A percentile compares a stretch with the other conserved stretches of the same genome.
Conservation (phyloP, 169 alveolate species). For the Perkinsus chesapeaki region DNA sequence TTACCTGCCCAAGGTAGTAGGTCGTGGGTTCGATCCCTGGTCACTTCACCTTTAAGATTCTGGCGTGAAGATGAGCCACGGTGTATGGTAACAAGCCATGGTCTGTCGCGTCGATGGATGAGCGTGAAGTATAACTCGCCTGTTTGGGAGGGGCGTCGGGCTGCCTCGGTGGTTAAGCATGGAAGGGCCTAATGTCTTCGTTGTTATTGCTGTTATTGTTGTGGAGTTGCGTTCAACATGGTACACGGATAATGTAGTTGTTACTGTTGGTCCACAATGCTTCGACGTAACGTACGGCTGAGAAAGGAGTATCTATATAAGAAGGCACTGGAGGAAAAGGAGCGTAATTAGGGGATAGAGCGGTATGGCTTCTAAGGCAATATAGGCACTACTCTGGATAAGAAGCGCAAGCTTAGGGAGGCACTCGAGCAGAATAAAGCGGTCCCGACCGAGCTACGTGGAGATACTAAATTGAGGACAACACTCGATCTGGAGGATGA, state of each 20-base stretch:
- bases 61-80: neutral
- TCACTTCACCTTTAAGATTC: neutral
- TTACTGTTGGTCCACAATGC: slow-evolving; percentile 55
- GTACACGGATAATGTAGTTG: neutral
- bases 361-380: neutral
- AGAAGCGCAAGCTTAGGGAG: slow-evolving; percentile 66
- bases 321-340: slow-evolving; percentile 79
- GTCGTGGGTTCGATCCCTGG: neutral
- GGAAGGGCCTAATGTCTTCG: neutral
- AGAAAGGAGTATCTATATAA: slow-evolving; percentile 89
- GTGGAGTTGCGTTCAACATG: neutral
- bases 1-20: neutral
- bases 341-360: slow-evolving; percentile 23
- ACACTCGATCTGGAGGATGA: slow-evolving; percentile 55
- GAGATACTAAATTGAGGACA: slow-evolving; percentile 57
- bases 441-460: slow-evolving; percentile 55
- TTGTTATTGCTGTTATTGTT: neutral
- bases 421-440: slow-evolving; percentile 73
- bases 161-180: neutral
- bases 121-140: neutral
- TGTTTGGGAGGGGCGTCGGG: neutral
- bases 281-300: slow-evolving; percentile 82
- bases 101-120: neutral
- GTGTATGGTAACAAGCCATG: neutral
- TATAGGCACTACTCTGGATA: slow-evolving; percentile 51